These are phyloP conservation scores for Amoebophrya sp. DNA, from an alignment of 169 alveolate genomes.

Conservation along the genomic window DNA sequence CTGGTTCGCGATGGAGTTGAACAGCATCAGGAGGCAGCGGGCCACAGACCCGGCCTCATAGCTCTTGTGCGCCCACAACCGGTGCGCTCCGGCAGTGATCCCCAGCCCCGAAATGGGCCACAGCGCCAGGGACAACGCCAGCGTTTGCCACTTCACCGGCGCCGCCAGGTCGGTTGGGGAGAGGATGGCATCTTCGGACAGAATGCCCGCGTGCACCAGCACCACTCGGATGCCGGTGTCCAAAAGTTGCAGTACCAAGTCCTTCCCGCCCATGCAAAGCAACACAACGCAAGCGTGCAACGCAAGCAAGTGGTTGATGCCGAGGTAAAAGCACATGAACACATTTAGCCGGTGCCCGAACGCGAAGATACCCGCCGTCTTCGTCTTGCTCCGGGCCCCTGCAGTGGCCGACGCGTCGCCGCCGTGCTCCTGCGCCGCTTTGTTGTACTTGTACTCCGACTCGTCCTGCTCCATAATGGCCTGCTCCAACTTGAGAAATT, in stretches of 20 bases:
- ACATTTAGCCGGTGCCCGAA: background rate
- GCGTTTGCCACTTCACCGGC: slow-evolving; percentile 1
- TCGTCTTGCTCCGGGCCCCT: background rate
- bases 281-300: background rate
- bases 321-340: slow-evolving; percentile 1
- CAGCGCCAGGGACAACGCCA: slow-evolving; percentile 29
- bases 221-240: background rate
- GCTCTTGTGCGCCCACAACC: slow-evolving; percentile 74
- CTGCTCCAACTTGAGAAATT: background rate
- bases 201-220: background rate
- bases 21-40: slow-evolving; percentile 58
- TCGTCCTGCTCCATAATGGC: background rate
- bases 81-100: slow-evolving; percentile 76
- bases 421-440: background rate
- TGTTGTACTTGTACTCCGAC: no score
- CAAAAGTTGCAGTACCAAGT: background rate
- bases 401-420: background rate
- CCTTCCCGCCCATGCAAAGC: background rate
- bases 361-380: background rate
- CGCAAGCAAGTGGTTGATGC: background rate
- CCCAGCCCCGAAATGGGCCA: slow-evolving; percentile 66
- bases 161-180: background rate
- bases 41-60: slow-evolving; percentile 62
- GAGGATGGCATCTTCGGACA: background rate
- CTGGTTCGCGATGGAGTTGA: slow-evolving; percentile 67